Conservation (phyloP, 202 grass and related monocot species). For the Panicum virgatum region DNA sequence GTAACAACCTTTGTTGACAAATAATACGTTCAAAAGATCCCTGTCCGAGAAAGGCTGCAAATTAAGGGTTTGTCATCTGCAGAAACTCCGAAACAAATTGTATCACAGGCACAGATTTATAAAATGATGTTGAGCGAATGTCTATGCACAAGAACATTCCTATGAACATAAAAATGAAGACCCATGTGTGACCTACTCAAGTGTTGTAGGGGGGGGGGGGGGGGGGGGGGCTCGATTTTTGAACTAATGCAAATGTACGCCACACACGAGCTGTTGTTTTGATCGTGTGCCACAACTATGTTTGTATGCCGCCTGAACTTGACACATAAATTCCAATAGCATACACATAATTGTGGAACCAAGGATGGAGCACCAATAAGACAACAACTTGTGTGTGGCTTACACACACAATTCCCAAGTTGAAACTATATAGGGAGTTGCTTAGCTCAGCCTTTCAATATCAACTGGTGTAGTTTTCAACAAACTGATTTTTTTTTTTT, state of each 20-base stretch:
- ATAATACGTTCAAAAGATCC: conserved; percentile 77
- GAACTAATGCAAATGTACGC: not conserved
- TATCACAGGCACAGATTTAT: conserved; percentile 52
- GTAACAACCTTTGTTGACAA: conserved; percentile 1
- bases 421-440: not conserved
- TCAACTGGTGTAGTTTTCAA: not conserved
- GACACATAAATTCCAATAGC: not conserved
- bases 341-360: not conserved
- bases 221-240: not conserved
- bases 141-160: conserved; percentile 44
- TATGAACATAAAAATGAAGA: not conserved
- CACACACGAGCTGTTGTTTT: not conserved
- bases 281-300: not conserved
- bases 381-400: not conserved
- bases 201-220: not conserved
- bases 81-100: conserved; percentile 53
- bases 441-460: not conserved
- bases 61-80: conserved; percentile 2
- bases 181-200: not conserved
- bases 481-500: not conserved
- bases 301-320: not conserved
- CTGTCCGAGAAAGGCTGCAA: conserved; percentile 51
- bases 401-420: not conserved
- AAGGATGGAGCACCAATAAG: not conserved
- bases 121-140: conserved; percentile 72